phyloP scores from a whole-genome alignment of 1,284 basidiomycete genomes.

The Puccinia polysora region DNA sequence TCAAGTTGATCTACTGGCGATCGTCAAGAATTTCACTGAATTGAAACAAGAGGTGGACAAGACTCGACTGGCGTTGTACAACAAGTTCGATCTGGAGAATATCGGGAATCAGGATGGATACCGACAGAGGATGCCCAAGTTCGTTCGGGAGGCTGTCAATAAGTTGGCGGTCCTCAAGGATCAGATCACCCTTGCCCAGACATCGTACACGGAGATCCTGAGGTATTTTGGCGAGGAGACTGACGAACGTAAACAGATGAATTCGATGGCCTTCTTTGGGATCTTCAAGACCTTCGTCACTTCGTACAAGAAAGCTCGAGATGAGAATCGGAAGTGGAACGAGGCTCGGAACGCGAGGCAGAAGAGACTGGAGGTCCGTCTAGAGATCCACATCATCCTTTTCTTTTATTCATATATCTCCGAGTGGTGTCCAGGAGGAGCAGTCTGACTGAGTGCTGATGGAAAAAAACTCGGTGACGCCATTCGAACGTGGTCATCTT shows the following conservation, averaged over 20 bases:
- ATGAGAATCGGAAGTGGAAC: constrained; percentile 66
- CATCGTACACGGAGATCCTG: constrained; percentile 72
- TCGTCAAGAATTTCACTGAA: constrained; percentile 66
- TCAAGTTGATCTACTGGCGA: constrained; percentile 61
- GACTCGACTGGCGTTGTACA: constrained; percentile 71
- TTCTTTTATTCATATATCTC: neutral
- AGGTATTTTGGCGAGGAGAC: constrained; percentile 81
- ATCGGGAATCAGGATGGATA: constrained; percentile 65
- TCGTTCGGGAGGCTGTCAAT: constrained; percentile 67
- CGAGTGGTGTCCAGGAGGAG: neutral
- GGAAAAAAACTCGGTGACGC: too few relatives aligned
- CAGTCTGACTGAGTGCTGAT: too few relatives aligned
- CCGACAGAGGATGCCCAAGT: constrained; percentile 81
- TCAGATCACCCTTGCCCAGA: constrained; percentile 74
- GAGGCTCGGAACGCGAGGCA: constrained; percentile 65
- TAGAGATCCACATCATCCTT: constrained; percentile 2
- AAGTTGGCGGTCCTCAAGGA: constrained; percentile 76
- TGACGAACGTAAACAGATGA: constrained; percentile 64
- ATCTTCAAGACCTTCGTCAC: constrained; percentile 92
- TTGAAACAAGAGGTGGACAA: constrained; percentile 72
- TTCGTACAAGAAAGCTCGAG: constrained; percentile 84
- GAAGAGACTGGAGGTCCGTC: constrained; percentile 56
- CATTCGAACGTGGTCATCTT: neutral
- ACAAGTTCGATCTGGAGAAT: constrained; percentile 64
- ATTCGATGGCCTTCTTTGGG: constrained; percentile 81